phyloP scores from a whole-genome alignment of 768 basidiomycete genomes.

The Kwoniella sp. region DNA sequence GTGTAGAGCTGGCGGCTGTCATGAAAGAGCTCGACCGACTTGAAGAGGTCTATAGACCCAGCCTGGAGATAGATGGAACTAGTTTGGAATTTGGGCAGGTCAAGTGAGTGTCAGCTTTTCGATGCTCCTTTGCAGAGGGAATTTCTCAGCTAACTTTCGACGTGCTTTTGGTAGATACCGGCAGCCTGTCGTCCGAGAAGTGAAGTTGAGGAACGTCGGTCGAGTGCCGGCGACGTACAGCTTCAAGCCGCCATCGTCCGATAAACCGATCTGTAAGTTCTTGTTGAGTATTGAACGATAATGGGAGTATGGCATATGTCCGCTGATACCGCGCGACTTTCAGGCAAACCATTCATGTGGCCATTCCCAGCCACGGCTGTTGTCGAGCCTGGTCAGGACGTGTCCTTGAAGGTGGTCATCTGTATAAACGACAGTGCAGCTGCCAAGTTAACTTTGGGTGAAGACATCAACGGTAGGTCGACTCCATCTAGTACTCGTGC shows the following conservation, averaged over 20 bases:
- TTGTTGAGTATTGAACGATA: no score
- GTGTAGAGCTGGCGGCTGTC: constrained; percentile 20
- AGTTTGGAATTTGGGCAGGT: constrained; percentile 41
- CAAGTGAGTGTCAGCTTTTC: constrained; percentile 21
- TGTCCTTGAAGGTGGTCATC: constrained; percentile 29
- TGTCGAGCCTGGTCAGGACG: constrained; percentile 28
- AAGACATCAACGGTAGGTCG: constrained; percentile 42
- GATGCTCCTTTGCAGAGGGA: not conserved
- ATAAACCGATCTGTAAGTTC: constrained; percentile 40
- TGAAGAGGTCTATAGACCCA: constrained; percentile 42
- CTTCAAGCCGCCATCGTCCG: constrained; percentile 38
- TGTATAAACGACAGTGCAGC: constrained; percentile 30
- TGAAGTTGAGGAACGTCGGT: constrained; percentile 36
- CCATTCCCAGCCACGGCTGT: constrained; percentile 33
- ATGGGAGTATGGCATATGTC: no score
- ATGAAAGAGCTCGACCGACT: constrained; percentile 38
- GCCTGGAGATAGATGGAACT: constrained; percentile 29
- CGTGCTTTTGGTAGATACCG: constrained; percentile 21
- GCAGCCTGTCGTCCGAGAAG: constrained; percentile 19
- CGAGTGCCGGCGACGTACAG: constrained; percentile 36
- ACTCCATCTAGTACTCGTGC: not conserved
- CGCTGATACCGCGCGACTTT: not conserved
- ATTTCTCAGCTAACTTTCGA: not conserved
- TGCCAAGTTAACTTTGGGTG: constrained; percentile 29
- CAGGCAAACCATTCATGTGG: constrained; percentile 44